Evolutionary conservation across 2,329 filamentous ascomycete species (phyloP).

Genomic region (Beauveria rudraprayagi): DNA sequence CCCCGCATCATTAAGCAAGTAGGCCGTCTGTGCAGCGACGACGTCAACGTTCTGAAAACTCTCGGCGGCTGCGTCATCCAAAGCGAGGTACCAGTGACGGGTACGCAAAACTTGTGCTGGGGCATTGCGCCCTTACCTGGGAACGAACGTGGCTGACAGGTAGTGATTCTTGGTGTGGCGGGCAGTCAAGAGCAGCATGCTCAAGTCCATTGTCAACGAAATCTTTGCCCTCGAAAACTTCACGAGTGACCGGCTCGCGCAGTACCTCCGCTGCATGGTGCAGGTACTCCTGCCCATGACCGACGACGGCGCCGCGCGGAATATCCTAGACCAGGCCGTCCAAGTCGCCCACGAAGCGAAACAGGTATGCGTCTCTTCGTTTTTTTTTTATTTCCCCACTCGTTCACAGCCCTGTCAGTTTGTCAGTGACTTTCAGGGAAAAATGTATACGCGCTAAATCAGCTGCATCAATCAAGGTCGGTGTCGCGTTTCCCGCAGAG

Average conservation of each 20-base stretch:
- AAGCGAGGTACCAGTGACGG: conserved; percentile 40
- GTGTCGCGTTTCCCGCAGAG: conserved; percentile 48
- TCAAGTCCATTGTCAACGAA: conserved; percentile 63
- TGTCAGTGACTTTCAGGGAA: too few species aligned
- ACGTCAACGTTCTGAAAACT: conserved; percentile 44
- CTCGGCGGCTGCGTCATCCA: conserved; percentile 60
- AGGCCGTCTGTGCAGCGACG: conserved; percentile 31
- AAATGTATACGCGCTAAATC: too few species aligned
- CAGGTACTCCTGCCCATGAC: conserved; percentile 51
- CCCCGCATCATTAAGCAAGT: conserved; percentile 49
- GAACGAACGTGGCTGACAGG: not conserved
- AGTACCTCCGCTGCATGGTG: conserved; percentile 73
- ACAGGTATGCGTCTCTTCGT: conserved; percentile 28
- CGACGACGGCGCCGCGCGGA: conserved; percentile 47
- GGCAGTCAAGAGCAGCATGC: conserved; percentile 40
- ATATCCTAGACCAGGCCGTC: conserved; percentile 56
- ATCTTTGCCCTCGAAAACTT: conserved; percentile 52
- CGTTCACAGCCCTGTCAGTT: too few species aligned
- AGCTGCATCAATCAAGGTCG: conserved; percentile 24
- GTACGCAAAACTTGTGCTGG: conserved; percentile 27
- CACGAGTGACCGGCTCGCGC: conserved; percentile 53
- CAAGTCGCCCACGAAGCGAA: conserved; percentile 42
- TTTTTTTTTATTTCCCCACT: not conserved
- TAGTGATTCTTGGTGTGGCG: not conserved
- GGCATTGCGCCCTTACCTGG: not conserved